Conservation (phyloP, 345 rosid species). For the Populus pruinosa region DNA sequence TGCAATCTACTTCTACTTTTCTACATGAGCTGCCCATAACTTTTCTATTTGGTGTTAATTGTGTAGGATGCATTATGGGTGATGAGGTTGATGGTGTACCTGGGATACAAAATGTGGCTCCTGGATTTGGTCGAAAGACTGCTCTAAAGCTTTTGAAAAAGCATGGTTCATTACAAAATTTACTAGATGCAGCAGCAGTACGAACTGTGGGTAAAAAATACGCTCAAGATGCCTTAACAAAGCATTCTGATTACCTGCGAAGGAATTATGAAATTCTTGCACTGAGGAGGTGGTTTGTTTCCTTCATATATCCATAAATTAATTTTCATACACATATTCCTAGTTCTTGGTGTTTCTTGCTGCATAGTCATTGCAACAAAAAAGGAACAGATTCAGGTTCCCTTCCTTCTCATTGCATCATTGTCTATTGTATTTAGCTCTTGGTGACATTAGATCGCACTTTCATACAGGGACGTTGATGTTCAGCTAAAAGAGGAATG, state of each 20-base stretch:
- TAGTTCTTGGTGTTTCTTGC: not conserved
- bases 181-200: constrained; percentile 74
- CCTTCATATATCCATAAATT: not conserved
- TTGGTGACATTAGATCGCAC: constrained; percentile 1
- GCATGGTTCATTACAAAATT: constrained; percentile 79
- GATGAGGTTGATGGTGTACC: constrained; percentile 91
- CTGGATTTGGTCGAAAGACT: constrained; percentile 85
- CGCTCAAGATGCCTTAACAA: constrained; percentile 84
- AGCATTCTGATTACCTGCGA: constrained; percentile 73
- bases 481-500: constrained; percentile 74
- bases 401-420: not conserved
- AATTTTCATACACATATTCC: not conserved
- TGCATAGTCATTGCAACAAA: too few species aligned
- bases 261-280: constrained; percentile 87
- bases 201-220: constrained; percentile 79
- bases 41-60: constrained; percentile 1
- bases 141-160: constrained; percentile 76
- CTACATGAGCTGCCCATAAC: not conserved
- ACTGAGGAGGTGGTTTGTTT: constrained; percentile 51
- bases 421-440: constrained; percentile 1
- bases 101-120: constrained; percentile 75
- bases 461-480: constrained; percentile 56
- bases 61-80: constrained; percentile 80
- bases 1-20: not conserved
- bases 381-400: not conserved